phyloP scores from a whole-genome alignment of 306 rosid species.

The Vicia faba region DNA sequence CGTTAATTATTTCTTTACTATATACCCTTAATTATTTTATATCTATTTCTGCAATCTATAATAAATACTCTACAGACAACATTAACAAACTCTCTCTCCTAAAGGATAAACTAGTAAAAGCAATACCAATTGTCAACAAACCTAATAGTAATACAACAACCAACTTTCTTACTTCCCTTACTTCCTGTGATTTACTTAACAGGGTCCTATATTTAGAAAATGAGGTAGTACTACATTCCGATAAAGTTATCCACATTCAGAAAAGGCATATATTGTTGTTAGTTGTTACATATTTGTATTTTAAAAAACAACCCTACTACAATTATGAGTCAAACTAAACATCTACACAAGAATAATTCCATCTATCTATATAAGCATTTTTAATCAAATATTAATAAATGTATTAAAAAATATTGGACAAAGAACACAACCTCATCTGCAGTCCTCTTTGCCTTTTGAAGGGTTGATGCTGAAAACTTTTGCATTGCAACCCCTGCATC shows the following conservation, averaged over 20 bases:
- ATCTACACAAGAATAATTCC: neutral
- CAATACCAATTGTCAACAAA: no score
- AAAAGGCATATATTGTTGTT: neutral
- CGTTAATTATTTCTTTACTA: no score
- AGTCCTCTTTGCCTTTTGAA: constrained; percentile 87
- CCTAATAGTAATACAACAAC: no score
- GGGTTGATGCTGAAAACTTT: constrained; percentile 93
- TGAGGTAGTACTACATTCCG: neutral
- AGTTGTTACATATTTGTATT: neutral
- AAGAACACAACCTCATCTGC: constrained; percentile 83
- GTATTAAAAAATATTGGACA: constrained; percentile 5
- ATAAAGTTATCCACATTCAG: constrained; percentile 5
- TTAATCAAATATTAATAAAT: constrained; percentile 12
- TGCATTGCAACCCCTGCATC: constrained; percentile 99
- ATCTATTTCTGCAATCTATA: no score
- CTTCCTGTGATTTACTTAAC: no score
- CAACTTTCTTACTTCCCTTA: no score
- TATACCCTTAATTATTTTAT: no score
- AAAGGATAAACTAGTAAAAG: no score
- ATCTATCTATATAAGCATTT: constrained; percentile 17
- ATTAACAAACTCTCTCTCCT: no score
- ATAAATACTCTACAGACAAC: no score
- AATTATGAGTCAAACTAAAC: constrained; percentile 22
- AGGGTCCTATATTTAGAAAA: no score
- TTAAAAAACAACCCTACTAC: constrained; percentile 20